Evolutionary conservation across 257 asterid genomes (phyloP).

Genomic region (Solanum sejunctum): DNA sequence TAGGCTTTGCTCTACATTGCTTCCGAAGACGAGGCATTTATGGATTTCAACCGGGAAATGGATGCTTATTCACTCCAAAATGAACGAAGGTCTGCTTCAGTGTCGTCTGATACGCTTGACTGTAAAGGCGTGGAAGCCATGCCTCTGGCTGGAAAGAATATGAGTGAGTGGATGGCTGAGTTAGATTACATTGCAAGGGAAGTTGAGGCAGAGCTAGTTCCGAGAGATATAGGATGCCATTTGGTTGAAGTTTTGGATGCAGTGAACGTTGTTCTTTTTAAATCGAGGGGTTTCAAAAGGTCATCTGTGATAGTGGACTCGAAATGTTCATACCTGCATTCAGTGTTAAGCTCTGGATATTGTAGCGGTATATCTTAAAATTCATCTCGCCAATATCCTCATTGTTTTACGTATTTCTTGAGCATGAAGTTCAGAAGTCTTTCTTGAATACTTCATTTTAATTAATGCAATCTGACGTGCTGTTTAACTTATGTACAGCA

Average conservation of each 20-base stretch:
- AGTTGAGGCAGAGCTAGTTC: slow-evolving; percentile 79
- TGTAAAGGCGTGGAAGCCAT: slow-evolving; percentile 48
- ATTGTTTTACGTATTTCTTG: not conserved
- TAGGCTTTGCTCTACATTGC: slow-evolving; percentile 83
- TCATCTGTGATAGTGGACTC: slow-evolving; percentile 56
- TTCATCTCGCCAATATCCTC: not conserved
- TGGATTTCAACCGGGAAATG: slow-evolving; percentile 57
- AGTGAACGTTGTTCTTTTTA: slow-evolving; percentile 67
- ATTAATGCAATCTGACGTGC: slow-evolving; percentile 2
- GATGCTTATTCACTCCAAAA: slow-evolving; percentile 40
- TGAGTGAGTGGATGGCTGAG: slow-evolving; percentile 67
- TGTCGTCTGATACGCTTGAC: slow-evolving; percentile 16
- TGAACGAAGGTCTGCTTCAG: slow-evolving; percentile 35
- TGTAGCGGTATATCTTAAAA: slow-evolving; percentile 55
- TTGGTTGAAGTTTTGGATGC: slow-evolving; percentile 76
- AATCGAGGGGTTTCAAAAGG: slow-evolving; percentile 69
- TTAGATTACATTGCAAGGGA: slow-evolving; percentile 69
- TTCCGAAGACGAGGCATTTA: slow-evolving; percentile 75
- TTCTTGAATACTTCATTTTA: not conserved
- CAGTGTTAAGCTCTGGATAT: slow-evolving; percentile 59
- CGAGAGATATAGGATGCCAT: slow-evolving; percentile 77
- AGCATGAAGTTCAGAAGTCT: not conserved
- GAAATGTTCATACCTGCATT: slow-evolving; percentile 74
- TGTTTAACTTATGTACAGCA: slow-evolving; percentile 34
- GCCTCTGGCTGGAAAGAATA: slow-evolving; percentile 69